Evolutionary conservation across 345 rosid genomes (phyloP).

Genomic region (Clarkia xantiana): DNA sequence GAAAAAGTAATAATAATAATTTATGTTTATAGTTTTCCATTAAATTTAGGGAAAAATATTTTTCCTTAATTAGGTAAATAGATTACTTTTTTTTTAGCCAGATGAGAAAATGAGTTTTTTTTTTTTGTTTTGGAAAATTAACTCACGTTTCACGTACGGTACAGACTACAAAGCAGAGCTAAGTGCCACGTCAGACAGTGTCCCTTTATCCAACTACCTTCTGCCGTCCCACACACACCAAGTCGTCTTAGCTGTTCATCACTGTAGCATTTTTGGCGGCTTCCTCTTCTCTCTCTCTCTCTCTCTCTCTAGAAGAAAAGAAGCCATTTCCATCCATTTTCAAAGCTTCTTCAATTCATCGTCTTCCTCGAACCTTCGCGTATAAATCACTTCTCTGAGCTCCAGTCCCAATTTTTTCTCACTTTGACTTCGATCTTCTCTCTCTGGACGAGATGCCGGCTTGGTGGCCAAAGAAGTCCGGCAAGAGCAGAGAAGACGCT

Average conservation of each 20-base stretch:
- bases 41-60: too few relatives aligned
- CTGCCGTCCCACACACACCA: slow-evolving; percentile 7
- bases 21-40: too few relatives aligned
- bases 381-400: neutral
- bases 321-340: neutral
- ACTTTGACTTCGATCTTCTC: slow-evolving; percentile 4
- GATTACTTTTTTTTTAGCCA: too few relatives aligned
- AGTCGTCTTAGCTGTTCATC: slow-evolving; percentile 10
- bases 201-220: slow-evolving; percentile 3
- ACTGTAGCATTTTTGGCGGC: slow-evolving; percentile 6
- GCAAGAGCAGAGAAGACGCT: slow-evolving; percentile 41
- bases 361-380: slow-evolving; percentile 4
- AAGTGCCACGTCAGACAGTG: slow-evolving; percentile 5
- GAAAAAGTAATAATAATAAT: too few relatives aligned
- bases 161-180: too few relatives aligned
- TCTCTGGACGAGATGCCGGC: slow-evolving; percentile 35
- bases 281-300: neutral
- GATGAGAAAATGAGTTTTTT: too few relatives aligned
- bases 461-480: slow-evolving; percentile 62
- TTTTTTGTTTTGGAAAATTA: too few relatives aligned
- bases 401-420: neutral
- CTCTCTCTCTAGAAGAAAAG: neutral
- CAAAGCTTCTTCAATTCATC: neutral
- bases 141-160: too few relatives aligned
- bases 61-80: too few relatives aligned